Evolutionary conservation across 257 asterid genomes (phyloP).

Genomic region (Dorcoceras hygrometricum): DNA sequence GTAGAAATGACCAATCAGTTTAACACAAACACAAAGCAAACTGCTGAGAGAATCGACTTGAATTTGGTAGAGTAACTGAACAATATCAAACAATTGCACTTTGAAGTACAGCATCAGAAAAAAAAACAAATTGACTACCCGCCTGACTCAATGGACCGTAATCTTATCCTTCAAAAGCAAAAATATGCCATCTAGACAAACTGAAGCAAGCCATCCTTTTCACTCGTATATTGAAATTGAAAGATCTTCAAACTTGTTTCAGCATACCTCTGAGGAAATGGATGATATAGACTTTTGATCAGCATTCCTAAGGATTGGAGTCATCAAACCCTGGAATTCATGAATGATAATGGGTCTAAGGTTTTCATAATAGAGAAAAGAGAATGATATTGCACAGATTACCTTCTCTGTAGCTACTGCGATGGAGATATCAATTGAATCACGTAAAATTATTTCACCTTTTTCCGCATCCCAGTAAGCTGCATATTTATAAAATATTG

Average conservation of each 20-base stretch:
- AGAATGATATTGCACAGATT: conserved; percentile 19
- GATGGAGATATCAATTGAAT: conserved; percentile 91
- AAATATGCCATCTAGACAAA: background rate
- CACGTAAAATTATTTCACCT: conserved; percentile 66
- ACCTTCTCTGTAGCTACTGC: conserved; percentile 99
- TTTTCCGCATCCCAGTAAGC: conserved; percentile 86
- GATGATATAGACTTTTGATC: conserved; percentile 95
- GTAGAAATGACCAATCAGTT: background rate
- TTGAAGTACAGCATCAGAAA: background rate
- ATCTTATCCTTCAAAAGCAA: background rate
- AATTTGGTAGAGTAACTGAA: background rate
- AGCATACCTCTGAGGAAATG: conserved; percentile 76
- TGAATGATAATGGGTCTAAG: conserved; percentile 23
- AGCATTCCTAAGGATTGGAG: conserved; percentile 90
- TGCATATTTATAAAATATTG: conserved; percentile 34
- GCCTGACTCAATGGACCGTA: background rate
- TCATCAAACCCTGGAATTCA: conserved; percentile 84
- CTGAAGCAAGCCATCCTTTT: background rate
- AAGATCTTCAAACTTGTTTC: conserved; percentile 20
- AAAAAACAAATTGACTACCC: background rate
- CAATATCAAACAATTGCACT: background rate
- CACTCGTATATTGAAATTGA: background rate
- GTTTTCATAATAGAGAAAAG: conserved; percentile 21
- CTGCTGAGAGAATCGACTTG: background rate
- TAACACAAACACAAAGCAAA: background rate